Base-by-base conservation (phyloP, 1,284 basidiomycete genomes). In the Ustilago nuda region DNA sequence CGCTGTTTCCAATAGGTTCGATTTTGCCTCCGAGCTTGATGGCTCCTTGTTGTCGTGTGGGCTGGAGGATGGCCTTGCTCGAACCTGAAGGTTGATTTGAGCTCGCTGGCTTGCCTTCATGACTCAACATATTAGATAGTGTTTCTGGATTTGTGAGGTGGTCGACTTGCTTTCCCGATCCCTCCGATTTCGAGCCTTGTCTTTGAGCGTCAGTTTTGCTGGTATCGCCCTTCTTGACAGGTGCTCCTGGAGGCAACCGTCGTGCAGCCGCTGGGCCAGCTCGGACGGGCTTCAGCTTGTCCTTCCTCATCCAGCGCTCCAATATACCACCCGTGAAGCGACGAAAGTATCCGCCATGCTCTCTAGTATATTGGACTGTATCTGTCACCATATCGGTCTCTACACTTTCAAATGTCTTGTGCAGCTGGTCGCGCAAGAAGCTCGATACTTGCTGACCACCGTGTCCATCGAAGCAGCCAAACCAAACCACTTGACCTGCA, bases 391-490 rank as follows among this genome's bases (percentile, higher is more conserved):
- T 80, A 36, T 81, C 78, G 0, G 61, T 55, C 50, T 81, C 50
- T 0, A 79, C 82, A 11, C 37, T 55, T 55, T 84, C 84, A 51
- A 84, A 84, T 13, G 80, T 80, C 35, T 53, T 56, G 57, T 84
- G 84, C 59, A 85, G 62, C 15, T 77, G 63, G 19, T 76, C 66
- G 0, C 69, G 37, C n/a, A 85, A 66, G 45, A 82, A 82, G 30
- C 64, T 64, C 17, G 83, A 83, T 9, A 84, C 75, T 32, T 61
- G 61, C 57, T 73, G 73, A 6, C 84, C 82, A 27, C 84, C 84
- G 37, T 85, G 83, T 12, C 82, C 84, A 60, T 85, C 84, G 39
- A 81, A 85, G 52, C 78, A 79, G n/a, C 70, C 83, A 33, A 84
- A 83, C 84, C 84, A 85, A 27, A 77, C 78, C n/a, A 85, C 74